Conservation (phyloP, 2,329 filamentous ascomycete species). For the Stemphylium vesicarium region DNA sequence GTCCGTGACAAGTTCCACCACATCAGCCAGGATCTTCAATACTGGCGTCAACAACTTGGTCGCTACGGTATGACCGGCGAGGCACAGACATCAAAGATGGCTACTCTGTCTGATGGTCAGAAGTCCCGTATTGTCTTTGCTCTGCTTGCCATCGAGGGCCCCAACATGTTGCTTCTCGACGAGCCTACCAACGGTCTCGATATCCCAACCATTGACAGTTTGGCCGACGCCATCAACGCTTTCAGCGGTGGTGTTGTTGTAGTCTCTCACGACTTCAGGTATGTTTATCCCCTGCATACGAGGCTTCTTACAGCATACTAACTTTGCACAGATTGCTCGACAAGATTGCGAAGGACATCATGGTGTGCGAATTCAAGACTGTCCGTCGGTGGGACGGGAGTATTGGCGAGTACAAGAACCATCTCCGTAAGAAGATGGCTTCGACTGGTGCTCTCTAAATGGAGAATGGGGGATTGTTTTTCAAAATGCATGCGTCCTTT, state of each 20-base stretch:
- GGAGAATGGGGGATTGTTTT: conserved; percentile 17
- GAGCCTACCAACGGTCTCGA: conserved; percentile 99
- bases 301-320: conserved; percentile 32
- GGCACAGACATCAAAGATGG: conserved; percentile 95
- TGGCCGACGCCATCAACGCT: conserved; percentile 97
- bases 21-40: conserved; percentile 97
- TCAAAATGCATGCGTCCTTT: conserved; percentile 36
- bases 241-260: conserved; percentile 97
- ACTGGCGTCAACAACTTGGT: conserved; percentile 97
- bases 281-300: conserved; percentile 47
- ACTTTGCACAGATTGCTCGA: conserved; percentile 78
- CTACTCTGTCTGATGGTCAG: conserved; percentile 95
- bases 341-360: conserved; percentile 99
- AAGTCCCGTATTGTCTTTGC: conserved; percentile 99
- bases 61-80: conserved; percentile 93
- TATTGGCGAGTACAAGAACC: conserved; percentile 97
- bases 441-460: conserved; percentile 79
- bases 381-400: conserved; percentile 86
- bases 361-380: conserved; percentile 98
- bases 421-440: conserved; percentile 99
- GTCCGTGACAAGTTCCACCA: conserved; percentile 91
- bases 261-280: conserved; percentile 99
- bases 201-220: conserved; percentile 96
- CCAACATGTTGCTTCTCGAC: conserved; percentile 97
- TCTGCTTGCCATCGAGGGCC: conserved; percentile 88